Base-by-base conservation (phyloP, 805 yeast genomes). In the Ogataea paraovalis region DNA sequence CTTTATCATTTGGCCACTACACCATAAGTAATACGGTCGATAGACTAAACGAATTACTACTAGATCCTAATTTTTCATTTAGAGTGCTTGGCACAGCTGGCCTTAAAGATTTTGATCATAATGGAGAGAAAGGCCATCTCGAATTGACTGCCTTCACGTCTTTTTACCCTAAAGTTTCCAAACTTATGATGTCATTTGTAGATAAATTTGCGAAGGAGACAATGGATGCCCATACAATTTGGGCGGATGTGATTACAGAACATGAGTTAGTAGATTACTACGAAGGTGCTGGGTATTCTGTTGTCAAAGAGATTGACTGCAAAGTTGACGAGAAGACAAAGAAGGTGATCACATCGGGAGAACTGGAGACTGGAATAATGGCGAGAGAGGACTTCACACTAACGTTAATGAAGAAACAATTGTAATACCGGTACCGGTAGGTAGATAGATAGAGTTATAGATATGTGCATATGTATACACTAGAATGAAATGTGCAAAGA, bases 141-240 rank as follows among this genome's bases (percentile, higher is more conserved):
- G 83, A 77, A 52, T 45, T 80, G 10, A 79, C 85, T 0, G 76
- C 75, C 6, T 74, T 76, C 49, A 73, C 82, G 0, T 77, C 85
- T 0, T 78, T 75, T 47, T 65, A 70, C 54, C 73, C 75, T 19
- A 58, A 62, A n/a, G 44, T 67, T 12, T 58, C 72, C 1, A 45
- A 46, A 3, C 45, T 67, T 12, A 50, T 64, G 52, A 41, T 61
- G 42, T 41, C 45, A 4, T 52, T 51, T 34, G 42, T 53, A 9
- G 61, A 58, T 30, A 20, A 39, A 5, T 52, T 52, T 47, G 47
- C 52, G 2, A 39, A 32, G 9, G n/a, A 33, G 2, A 9, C 47
- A 13, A 30, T 55, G 18, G 32, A 53, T 1, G 57, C 57, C 10
- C 36, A 50, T 0, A 59, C 50, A 12, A 44, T 73, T 18, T 53